Conservation (phyloP, 2,329 filamentous ascomycete genomes). For the Pseudovirgaria hyperparasitica region DNA sequence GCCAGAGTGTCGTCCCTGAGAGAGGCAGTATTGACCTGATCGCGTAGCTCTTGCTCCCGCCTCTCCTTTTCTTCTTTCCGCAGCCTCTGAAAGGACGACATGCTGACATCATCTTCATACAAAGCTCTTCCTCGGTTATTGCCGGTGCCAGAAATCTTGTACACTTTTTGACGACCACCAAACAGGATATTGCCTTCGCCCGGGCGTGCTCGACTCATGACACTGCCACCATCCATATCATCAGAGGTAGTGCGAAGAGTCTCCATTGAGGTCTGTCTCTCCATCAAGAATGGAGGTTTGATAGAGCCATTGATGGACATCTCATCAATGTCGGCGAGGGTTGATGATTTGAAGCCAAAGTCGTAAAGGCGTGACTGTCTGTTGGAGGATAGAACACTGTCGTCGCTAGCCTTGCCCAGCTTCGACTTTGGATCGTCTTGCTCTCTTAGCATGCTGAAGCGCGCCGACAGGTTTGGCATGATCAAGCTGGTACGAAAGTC, state of each 20-base stretch:
- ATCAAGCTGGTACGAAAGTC: slow-evolving; percentile 92
- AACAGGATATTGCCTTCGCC: slow-evolving; percentile 88
- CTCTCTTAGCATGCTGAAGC: slow-evolving; percentile 93
- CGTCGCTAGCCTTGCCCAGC: slow-evolving; percentile 87
- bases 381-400: slow-evolving; percentile 78
- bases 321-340: slow-evolving; percentile 77
- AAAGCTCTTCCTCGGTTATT: slow-evolving; percentile 44
- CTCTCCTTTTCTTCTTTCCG: slow-evolving; percentile 45
- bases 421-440: slow-evolving; percentile 85
- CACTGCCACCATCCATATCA: slow-evolving; percentile 49
- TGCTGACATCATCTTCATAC: slow-evolving; percentile 76
- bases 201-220: slow-evolving; percentile 76
- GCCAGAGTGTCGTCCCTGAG: slow-evolving; percentile 29
- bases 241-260: slow-evolving; percentile 52
- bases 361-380: slow-evolving; percentile 67
- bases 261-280: slow-evolving; percentile 53
- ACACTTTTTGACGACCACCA: slow-evolving; percentile 90
- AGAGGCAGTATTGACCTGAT: slow-evolving; percentile 29
- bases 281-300: slow-evolving; percentile 45
- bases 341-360: slow-evolving; percentile 48
- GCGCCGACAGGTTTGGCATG: slow-evolving; percentile 87
- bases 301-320: slow-evolving; percentile 52
- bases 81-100: slow-evolving; percentile 74
- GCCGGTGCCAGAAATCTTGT: slow-evolving; percentile 51
- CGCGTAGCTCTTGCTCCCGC: slow-evolving; percentile 33